Evolutionary conservation across 768 basidiomycete species (phyloP).

Genomic region (Mrakia frigida): DNA sequence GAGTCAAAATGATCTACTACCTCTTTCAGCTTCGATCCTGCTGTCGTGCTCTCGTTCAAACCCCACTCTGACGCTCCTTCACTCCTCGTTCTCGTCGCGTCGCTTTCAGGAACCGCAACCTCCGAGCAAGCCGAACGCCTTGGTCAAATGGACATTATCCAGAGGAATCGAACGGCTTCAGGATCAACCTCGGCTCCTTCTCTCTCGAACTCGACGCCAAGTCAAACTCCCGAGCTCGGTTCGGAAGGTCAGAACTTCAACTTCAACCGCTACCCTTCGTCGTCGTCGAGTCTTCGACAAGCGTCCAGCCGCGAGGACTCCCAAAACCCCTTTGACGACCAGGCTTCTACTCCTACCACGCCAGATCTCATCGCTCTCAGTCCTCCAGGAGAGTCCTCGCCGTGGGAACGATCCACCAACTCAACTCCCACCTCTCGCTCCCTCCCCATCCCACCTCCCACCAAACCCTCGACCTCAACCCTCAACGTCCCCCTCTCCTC

Average conservation of each 20-base stretch:
- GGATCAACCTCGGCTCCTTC: conserved; percentile 21
- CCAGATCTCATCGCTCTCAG: conserved; percentile 25
- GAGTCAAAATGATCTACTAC: neutral
- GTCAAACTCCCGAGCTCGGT: conserved; percentile 2
- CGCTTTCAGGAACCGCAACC: conserved; percentile 18
- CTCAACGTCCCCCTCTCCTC: neutral
- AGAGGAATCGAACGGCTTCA: conserved; percentile 24
- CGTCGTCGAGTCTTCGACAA: neutral
- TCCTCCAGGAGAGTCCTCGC: neutral
- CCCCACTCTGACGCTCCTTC: neutral
- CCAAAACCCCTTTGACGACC: conserved; percentile 12
- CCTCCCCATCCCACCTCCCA: neutral
- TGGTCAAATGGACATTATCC: conserved; percentile 24
- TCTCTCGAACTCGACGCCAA: neutral
- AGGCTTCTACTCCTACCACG: neutral
- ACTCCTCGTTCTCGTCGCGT: neutral
- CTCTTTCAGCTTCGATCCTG: neutral
- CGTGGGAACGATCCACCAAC: neutral
- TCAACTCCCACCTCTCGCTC: neutral
- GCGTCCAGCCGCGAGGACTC: neutral
- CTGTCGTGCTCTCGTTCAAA: too few species aligned
- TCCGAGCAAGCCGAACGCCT: conserved; percentile 23
- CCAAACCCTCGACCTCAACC: neutral
- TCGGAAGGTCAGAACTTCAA: neutral
- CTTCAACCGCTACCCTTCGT: neutral